Evolutionary conservation across 768 basidiomycete species (phyloP).

Genomic region (Amanita pseudoporphyria): DNA sequence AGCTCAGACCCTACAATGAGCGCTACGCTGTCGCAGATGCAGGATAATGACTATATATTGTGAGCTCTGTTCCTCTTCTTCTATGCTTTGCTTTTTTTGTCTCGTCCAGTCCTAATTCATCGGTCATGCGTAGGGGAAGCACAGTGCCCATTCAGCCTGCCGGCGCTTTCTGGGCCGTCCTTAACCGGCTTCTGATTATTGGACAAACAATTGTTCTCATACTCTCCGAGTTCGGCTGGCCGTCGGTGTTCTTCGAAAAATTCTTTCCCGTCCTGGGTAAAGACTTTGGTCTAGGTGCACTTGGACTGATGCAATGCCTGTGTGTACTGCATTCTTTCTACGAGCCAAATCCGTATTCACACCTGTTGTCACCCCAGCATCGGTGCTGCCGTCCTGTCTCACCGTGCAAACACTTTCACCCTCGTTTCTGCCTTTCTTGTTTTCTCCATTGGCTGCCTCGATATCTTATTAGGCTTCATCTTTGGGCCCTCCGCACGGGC

Average conservation of each 20-base stretch:
- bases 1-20: slow-evolving; percentile 19
- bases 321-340: slow-evolving; percentile 16
- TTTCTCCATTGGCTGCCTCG: slow-evolving; percentile 85
- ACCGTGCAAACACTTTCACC: slow-evolving; percentile 79
- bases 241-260: slow-evolving; percentile 64
- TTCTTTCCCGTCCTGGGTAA: slow-evolving; percentile 84
- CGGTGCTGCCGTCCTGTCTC: slow-evolving; percentile 62
- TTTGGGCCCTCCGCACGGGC: slow-evolving; percentile 54
- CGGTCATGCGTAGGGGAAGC: slow-evolving; percentile 36
- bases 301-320: slow-evolving; percentile 85
- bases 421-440: slow-evolving; percentile 90
- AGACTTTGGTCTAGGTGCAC: slow-evolving; percentile 75
- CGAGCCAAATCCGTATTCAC: not conserved
- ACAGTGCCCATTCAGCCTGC: slow-evolving; percentile 90
- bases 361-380: slow-evolving; percentile 30
- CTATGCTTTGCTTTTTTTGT: not conserved
- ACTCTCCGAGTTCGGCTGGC: slow-evolving; percentile 79
- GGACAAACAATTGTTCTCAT: slow-evolving; percentile 76
- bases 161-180: slow-evolving; percentile 85
- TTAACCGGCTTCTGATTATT: slow-evolving; percentile 82
- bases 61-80: slow-evolving; percentile 26
- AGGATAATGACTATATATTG: slow-evolving; percentile 72
- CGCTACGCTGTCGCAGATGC: slow-evolving; percentile 20
- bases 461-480: slow-evolving; percentile 69
- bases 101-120: not conserved